phyloP scores from a whole-genome alignment of 306 rosid species.

The Rubus idaeus region DNA sequence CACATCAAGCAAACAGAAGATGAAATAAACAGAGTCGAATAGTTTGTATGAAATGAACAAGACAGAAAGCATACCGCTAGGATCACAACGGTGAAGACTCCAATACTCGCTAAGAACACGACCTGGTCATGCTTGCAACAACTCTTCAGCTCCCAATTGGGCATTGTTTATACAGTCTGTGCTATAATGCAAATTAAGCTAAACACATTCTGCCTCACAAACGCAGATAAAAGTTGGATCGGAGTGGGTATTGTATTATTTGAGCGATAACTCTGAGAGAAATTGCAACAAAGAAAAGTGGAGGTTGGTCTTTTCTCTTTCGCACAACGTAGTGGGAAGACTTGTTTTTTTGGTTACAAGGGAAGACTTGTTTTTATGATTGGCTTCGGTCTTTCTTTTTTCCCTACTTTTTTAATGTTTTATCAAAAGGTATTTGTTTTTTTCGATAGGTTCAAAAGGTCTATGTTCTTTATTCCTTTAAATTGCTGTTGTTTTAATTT shows the following conservation, averaged over 20 bases:
- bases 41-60: background rate
- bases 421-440: background rate
- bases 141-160: conserved; percentile 84
- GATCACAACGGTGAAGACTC: conserved; percentile 68
- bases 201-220: conserved; percentile 10
- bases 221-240: background rate
- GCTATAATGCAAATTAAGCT: background rate
- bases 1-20: background rate
- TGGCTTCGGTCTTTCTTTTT: too few species aligned
- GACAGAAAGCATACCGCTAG: conserved; percentile 47
- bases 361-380: background rate
- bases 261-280: background rate
- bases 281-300: background rate
- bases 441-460: too few species aligned
- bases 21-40: conserved; percentile 8
- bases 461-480: too few species aligned
- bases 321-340: background rate
- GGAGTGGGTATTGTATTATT: background rate
- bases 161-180: conserved; percentile 31
- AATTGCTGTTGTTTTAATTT: too few species aligned
- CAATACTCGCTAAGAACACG: conserved; percentile 56
- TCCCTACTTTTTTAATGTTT: too few species aligned
- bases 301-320: background rate
- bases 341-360: background rate
- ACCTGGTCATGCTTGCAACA: conserved; percentile 83